These are phyloP conservation scores for Neohortaea acidophila DNA, from an alignment of 495 filamentous ascomycete species.

Conservation along the genomic window DNA sequence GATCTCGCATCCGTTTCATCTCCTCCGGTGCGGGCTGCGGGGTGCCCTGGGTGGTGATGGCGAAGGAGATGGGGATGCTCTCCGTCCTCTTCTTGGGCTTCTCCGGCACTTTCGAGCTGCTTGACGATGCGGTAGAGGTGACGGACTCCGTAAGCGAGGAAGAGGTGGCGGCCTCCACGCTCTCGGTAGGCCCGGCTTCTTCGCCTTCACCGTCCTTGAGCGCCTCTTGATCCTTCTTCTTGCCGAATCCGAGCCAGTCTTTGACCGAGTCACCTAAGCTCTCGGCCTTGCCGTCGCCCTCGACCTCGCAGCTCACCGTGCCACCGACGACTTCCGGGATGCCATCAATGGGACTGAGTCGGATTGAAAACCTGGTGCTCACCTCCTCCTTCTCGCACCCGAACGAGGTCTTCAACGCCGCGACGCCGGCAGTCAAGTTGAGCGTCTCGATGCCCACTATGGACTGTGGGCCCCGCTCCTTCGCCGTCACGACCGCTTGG, in stretches of 20 bases:
- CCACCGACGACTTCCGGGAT: slow-evolving; percentile 65
- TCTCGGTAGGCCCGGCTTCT: slow-evolving; percentile 31
- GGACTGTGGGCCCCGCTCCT: too few relatives aligned
- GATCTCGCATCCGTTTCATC: slow-evolving; percentile 47
- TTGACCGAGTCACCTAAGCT: slow-evolving; percentile 85
- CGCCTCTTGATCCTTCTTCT: slow-evolving; percentile 67
- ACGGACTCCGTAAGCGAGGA: slow-evolving; percentile 30
- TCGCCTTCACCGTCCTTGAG: slow-evolving; percentile 51
- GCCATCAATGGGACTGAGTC: slow-evolving; percentile 58
- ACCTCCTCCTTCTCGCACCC: slow-evolving; percentile 65
- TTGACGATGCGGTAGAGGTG: slow-evolving; percentile 26
- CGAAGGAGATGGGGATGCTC: slow-evolving; percentile 52
- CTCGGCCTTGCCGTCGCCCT: slow-evolving; percentile 53
- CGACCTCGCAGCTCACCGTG: slow-evolving; percentile 69
- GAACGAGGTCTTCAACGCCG: slow-evolving; percentile 55
- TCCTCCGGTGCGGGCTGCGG: slow-evolving; percentile 43
- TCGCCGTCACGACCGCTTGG: slow-evolving; percentile 48
- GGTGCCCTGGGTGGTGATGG: slow-evolving; percentile 44
- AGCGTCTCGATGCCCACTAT: slow-evolving; percentile 43
- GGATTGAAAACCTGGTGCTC: slow-evolving; percentile 59
- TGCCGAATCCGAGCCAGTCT: slow-evolving; percentile 84
- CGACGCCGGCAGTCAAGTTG: slow-evolving; percentile 72
- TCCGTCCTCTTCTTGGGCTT: slow-evolving; percentile 49
- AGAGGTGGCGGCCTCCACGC: slow-evolving; percentile 22
- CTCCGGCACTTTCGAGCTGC: slow-evolving; percentile 30